These are phyloP conservation scores for Cydonia oblonga DNA, from an alignment of 331 rosid genomes.

Conservation along the genomic window DNA sequence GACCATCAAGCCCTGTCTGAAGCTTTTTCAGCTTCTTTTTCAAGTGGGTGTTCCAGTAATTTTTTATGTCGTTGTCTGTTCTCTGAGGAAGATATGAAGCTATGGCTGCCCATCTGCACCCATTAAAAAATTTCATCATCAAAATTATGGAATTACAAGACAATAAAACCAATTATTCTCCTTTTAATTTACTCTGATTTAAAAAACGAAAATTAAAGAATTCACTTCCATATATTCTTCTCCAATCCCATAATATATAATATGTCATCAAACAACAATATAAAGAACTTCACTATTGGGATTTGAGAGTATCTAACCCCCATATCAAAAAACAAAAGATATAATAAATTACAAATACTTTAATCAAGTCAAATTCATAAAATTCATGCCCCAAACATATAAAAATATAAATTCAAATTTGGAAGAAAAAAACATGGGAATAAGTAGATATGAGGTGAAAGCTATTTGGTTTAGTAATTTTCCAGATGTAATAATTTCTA, in stretches of 20 bases:
- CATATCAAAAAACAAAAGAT: neutral
- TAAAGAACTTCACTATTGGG: conserved; percentile 2
- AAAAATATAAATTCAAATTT: neutral
- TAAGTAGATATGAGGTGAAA: neutral
- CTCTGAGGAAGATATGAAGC: conserved; percentile 91
- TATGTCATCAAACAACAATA: neutral
- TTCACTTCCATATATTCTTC: neutral
- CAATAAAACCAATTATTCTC: neutral
- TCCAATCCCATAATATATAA: neutral
- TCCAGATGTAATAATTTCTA: neutral
- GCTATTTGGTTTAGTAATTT: neutral
- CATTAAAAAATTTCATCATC: neutral
- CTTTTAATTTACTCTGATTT: neutral
- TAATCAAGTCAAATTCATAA: neutral
- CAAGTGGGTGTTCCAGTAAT: conserved; percentile 86
- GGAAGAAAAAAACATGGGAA: neutral
- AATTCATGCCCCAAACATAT: neutral
- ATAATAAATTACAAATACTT: neutral
- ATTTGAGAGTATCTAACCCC: neutral
- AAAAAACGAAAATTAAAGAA: neutral
- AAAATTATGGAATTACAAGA: neutral
- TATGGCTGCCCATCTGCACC: conserved; percentile 90
- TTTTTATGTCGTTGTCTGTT: conserved; percentile 84
- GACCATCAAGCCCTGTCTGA: conserved; percentile 21
- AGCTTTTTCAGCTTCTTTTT: conserved; percentile 55